phyloP scores from a whole-genome alignment of 2,329 filamentous ascomycete species.

The Bimuria novae-zelandiae region DNA sequence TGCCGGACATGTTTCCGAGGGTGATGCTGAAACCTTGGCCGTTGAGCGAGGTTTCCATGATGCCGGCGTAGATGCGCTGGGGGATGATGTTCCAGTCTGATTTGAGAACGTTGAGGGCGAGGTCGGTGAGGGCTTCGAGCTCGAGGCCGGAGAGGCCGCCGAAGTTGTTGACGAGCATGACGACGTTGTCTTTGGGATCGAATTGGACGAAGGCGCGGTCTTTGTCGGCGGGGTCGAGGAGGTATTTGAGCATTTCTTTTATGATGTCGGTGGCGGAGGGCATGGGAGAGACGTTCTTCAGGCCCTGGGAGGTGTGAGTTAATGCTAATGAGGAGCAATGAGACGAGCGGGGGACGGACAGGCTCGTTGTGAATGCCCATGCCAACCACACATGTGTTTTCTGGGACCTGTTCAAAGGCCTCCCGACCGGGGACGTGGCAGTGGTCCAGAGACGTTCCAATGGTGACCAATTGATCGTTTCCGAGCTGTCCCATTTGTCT shows the following conservation, averaged over 20 bases:
- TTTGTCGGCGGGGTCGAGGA: constrained; percentile 53
- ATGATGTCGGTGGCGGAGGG: constrained; percentile 56
- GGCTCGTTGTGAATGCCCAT: constrained; percentile 60
- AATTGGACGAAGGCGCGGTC: constrained; percentile 58
- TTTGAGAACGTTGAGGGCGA: constrained; percentile 48
- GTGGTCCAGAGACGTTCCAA: constrained; percentile 57
- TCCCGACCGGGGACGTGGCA: constrained; percentile 58
- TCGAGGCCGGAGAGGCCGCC: constrained; percentile 55
- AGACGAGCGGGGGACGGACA: constrained; percentile 28
- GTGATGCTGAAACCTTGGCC: constrained; percentile 62
- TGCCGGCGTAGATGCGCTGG: constrained; percentile 52
- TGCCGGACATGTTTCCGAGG: constrained; percentile 56
- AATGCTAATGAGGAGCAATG: background rate
- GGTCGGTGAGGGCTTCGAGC: constrained; percentile 53
- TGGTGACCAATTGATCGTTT: constrained; percentile 54
- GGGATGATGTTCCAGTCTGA: constrained; percentile 56
- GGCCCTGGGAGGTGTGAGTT: constrained; percentile 36
- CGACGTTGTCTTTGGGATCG: constrained; percentile 50
- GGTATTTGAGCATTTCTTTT: constrained; percentile 54
- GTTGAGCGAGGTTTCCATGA: constrained; percentile 60
- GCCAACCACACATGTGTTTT: constrained; percentile 46
- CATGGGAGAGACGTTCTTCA: constrained; percentile 53
- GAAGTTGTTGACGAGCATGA: constrained; percentile 56
- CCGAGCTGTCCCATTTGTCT: constrained; percentile 51
- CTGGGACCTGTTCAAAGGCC: constrained; percentile 54